Evolutionary conservation across 2,329 filamentous ascomycete genomes (phyloP).

Genomic region (Juglanconis oblonga): DNA sequence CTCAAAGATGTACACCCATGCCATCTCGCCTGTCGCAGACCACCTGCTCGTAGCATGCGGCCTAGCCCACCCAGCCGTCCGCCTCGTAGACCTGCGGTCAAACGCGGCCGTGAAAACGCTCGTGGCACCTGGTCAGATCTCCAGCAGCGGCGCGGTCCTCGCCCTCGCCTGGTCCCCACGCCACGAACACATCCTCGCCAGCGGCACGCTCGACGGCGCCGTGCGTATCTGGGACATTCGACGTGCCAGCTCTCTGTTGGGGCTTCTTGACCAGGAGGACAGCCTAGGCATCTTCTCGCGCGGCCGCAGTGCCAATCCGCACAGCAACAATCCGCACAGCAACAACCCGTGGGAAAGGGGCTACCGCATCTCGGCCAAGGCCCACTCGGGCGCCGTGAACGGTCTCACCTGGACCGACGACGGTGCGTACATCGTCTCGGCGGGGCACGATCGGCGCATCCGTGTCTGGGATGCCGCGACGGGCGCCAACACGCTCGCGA

Average conservation of each 20-base stretch:
- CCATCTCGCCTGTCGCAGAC: slow-evolving; percentile 68
- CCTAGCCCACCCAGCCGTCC: slow-evolving; percentile 79
- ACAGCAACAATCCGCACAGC: slow-evolving; percentile 19
- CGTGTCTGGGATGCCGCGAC: slow-evolving; percentile 81
- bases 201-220: slow-evolving; percentile 79
- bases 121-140: slow-evolving; percentile 53
- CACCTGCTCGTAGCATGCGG: slow-evolving; percentile 83
- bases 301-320: slow-evolving; percentile 29
- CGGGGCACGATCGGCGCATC: slow-evolving; percentile 80
- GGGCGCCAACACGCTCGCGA: slow-evolving; percentile 82
- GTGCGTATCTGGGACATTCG: slow-evolving; percentile 86
- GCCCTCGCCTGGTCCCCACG: slow-evolving; percentile 79
- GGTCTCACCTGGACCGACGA: slow-evolving; percentile 82
- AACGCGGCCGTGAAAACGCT: slow-evolving; percentile 72
- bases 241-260: slow-evolving; percentile 72
- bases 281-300: slow-evolving; percentile 61
- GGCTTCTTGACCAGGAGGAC: slow-evolving; percentile 80
- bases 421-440: slow-evolving; percentile 71
- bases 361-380: slow-evolving; percentile 53
- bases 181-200: slow-evolving; percentile 75
- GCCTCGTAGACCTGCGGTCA: slow-evolving; percentile 82
- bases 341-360: slow-evolving; percentile 30
- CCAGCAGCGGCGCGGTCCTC: slow-evolving; percentile 57
- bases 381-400: slow-evolving; percentile 81
- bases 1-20: slow-evolving; percentile 72